Evolutionary conservation across 208 protist genomes (phyloP).

Genomic region (Trypanosoma grayi): DNA sequence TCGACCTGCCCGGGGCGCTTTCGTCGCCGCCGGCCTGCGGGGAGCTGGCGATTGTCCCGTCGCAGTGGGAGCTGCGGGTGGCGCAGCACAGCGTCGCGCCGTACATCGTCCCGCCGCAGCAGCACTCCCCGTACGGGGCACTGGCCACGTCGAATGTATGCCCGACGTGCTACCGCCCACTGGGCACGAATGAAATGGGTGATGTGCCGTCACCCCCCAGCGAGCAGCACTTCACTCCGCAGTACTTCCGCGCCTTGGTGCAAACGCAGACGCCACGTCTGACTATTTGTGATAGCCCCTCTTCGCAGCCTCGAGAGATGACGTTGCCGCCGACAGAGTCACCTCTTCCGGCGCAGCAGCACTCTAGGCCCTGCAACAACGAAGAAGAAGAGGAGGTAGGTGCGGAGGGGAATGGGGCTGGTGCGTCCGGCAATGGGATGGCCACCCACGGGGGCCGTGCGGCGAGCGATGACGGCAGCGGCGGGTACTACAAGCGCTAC

Average conservation of each 20-base stretch:
- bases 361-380: not conserved
- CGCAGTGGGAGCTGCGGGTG: conserved; percentile 11
- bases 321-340: conserved; percentile 1
- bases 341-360: not conserved
- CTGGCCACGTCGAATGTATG: conserved; percentile 17
- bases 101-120: not conserved
- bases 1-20: not conserved
- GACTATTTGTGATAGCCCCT: conserved; percentile 39
- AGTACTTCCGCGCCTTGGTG: conserved; percentile 63
- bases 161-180: conserved; percentile 32
- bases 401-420: not conserved
- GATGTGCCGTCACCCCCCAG: not conserved
- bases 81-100: not conserved
- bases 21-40: not conserved
- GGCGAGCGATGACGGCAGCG: not conserved
- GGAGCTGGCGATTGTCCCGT: conserved; percentile 21
- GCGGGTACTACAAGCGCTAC: conserved; percentile 82
- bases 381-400: not conserved
- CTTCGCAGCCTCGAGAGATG: conserved; percentile 10
- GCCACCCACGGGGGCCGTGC: not conserved
- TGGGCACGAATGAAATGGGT: conserved; percentile 5
- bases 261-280: conserved; percentile 19
- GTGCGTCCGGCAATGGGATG: not conserved
- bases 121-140: not conserved
- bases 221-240: conserved; percentile 36